Evolutionary conservation across 1,284 basidiomycete genomes (phyloP), one percentile per base, ranked within the genome.

Genomic region (Mrakiaceae sp.): DNA sequence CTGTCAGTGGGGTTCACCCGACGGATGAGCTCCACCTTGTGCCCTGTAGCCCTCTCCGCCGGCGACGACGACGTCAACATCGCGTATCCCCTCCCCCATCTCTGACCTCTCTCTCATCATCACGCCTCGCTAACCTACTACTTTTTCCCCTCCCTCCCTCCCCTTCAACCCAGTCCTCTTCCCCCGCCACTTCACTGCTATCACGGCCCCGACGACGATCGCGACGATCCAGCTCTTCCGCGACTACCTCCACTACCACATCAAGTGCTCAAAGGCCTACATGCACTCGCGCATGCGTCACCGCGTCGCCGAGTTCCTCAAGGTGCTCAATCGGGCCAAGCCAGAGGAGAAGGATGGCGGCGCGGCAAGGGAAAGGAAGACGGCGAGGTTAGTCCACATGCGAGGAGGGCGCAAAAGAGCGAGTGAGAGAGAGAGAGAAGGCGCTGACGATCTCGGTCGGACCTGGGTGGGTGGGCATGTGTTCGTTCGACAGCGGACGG

Each of bases 171-270:
- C 70, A 83, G 93, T 99, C 66, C 83, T 98, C 64, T 97, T 94
- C 80, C 96, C 96, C 48, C 88, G 93, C 59, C 96, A 98, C 80
- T 98, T 97, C 76, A 76, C 83, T 68, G 80, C 85, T 4, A 78
- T 82, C n/a, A 81, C 85, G 49, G 87, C 88, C 6, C 81, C 84
- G n/a, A 80, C 81, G 46, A 95, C 93, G 12, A 98, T 98, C 74
- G 94, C 92, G 49, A 90, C 92, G 72, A 90, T 98, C 73, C 92
- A 98, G 76, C 82, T 97, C 51, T 98, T 99, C 87, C 83, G 96
- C 62, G 93, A 98, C 77, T 98, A 98, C 75, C 81, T 99, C 50
- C 96, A 99, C 78, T 98, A 98, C 78, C 96, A 98, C 78, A 96
- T 99, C 84, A 98, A 82, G 71, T 98, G 95, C 77, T 94, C 88